Evolutionary conservation across 306 rosid species (phyloP), one percentile per base, ranked within the genome.

Genomic region (Lotus japonicus): DNA sequence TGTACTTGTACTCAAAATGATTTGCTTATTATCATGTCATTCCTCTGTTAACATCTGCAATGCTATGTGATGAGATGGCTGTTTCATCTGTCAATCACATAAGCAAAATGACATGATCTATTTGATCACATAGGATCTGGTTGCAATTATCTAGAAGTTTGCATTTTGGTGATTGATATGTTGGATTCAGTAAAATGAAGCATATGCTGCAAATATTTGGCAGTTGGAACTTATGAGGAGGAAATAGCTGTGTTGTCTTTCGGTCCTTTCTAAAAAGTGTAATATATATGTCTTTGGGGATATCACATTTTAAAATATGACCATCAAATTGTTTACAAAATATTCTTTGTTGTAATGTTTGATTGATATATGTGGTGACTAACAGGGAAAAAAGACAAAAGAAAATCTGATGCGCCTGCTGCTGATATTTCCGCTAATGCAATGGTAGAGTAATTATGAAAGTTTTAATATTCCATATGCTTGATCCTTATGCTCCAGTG

Each of bases 341-440:
- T 41, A 38, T 56, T 55, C 23, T 42, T 46, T 4, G 13, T 13
- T 18, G 2, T 50, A 39, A 64, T 62, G 38, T 63, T 26, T 66
- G 17, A 66, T 48, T 52, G 61, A 71, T 65, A 46, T 59, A 13
- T 45, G 13, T 67, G 18, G 35, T 77, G 52, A 45, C 44, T 17
- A 70, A 43, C 89, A 87, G 95, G 83, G 49, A 85, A 79, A 44
- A 85, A 79, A 80, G 78, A 67, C 70, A 90, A 84, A 77, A 70
- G 84, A 38, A 90, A 85, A 70, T 64, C 83, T 43, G 58, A 81
- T n/a, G 82, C 28, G 53, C 64, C 81, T 0, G 72, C 80, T 43
- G 68, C 84, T 53, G 80, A 77, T 68, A 70, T 57, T 69, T 73
- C 86, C 5, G 69, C n/a, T 15, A 89, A 87, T 57, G 76, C 71